phyloP scores from a whole-genome alignment of 805 yeast species.

The Candida easanensis region DNA sequence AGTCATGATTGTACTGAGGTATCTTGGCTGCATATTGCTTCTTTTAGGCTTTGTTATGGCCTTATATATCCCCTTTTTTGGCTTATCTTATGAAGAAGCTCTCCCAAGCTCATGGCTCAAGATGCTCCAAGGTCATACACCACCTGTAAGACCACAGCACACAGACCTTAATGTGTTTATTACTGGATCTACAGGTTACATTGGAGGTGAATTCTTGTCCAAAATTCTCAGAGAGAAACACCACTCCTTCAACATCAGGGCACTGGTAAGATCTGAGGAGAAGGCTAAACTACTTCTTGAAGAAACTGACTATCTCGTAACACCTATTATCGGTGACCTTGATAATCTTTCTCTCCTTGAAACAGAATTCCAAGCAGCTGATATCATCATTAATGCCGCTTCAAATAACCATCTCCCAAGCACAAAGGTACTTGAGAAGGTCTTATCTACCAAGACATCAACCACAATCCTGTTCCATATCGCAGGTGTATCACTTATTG shows the following conservation, averaged over 20 bases:
- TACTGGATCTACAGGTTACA: constrained; percentile 36
- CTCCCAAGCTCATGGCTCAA: too few relatives aligned
- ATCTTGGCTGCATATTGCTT: too few relatives aligned
- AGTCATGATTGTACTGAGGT: too few relatives aligned
- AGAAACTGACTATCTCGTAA: constrained; percentile 19
- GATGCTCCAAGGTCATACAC: neutral
- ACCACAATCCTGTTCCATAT: constrained; percentile 34
- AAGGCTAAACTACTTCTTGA: constrained; percentile 19
- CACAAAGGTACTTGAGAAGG: constrained; percentile 24
- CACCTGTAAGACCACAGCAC: neutral
- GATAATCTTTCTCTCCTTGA: constrained; percentile 20
- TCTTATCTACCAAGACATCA: constrained; percentile 23
- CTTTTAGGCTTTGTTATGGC: too few relatives aligned
- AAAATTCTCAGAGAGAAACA: constrained; percentile 17
- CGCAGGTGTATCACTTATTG: constrained; percentile 28
- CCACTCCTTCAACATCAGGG: constrained; percentile 21
- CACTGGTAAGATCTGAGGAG: constrained; percentile 25
- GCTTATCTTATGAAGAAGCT: too few relatives aligned
- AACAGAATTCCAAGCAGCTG: constrained; percentile 24
- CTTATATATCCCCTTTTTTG: too few relatives aligned
- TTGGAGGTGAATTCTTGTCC: constrained; percentile 31
- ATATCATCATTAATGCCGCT: constrained; percentile 34
- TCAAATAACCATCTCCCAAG: constrained; percentile 30
- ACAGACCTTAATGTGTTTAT: constrained; percentile 6
- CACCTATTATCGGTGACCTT: constrained; percentile 27